These are phyloP conservation scores for Talaromyces nanjingensis DNA, from an alignment of 495 filamentous ascomycete genomes.

Conservation along the genomic window DNA sequence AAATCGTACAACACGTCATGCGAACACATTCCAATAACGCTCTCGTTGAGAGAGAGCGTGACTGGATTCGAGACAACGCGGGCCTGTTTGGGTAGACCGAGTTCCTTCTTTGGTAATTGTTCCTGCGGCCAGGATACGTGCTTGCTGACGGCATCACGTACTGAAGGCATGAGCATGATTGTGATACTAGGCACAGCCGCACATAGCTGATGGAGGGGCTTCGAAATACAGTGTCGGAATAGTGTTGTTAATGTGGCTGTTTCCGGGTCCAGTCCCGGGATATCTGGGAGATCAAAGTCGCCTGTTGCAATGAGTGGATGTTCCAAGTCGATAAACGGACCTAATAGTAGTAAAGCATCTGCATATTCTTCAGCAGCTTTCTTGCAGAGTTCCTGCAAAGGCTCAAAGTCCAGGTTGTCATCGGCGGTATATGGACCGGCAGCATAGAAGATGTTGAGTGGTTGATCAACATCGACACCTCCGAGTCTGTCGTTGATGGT, in stretches of 20 bases:
- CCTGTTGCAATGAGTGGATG: constrained; percentile 85
- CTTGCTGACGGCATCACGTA: constrained; percentile 75
- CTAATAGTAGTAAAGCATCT: constrained; percentile 74
- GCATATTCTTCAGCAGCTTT: constrained; percentile 66
- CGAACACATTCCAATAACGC: constrained; percentile 67
- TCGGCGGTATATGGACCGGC: constrained; percentile 89
- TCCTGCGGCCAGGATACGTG: constrained; percentile 93
- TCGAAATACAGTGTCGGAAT: constrained; percentile 72
- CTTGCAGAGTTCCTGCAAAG: constrained; percentile 71
- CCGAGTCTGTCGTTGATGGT: constrained; percentile 59
- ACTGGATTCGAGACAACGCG: constrained; percentile 82
- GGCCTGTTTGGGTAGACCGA: constrained; percentile 68
- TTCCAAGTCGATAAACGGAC: constrained; percentile 85
- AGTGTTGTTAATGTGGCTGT: constrained; percentile 71
- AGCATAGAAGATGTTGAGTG: constrained; percentile 68
- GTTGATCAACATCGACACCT: constrained; percentile 51
- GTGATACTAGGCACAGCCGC: constrained; percentile 65
- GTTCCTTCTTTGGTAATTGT: constrained; percentile 57
- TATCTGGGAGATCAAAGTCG: constrained; percentile 81
- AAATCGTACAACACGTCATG: constrained; percentile 81
- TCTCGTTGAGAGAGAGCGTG: constrained; percentile 79
- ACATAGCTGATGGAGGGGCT: constrained; percentile 57
- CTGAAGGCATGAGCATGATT: constrained; percentile 75
- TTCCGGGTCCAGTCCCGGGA: constrained; percentile 62
- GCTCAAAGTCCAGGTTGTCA: constrained; percentile 82